Conservation (phyloP, 352 stramenopile genomes). For the Phytophthora chlamydospora region DNA sequence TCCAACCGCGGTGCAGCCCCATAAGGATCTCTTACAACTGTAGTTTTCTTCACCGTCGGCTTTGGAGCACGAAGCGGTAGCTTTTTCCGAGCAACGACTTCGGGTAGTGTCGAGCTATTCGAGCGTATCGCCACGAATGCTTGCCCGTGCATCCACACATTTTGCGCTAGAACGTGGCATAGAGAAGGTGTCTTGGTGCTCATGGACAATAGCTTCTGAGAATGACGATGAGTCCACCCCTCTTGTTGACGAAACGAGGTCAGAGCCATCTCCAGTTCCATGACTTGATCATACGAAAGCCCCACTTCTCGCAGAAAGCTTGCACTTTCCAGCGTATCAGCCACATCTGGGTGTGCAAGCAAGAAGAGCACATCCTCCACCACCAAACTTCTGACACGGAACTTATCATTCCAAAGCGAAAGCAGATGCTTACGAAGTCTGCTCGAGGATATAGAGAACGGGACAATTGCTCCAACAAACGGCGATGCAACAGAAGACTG, state of each 20-base stretch:
- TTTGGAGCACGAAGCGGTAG: background rate
- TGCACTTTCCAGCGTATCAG: slow-evolving; percentile 47
- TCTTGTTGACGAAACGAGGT: slow-evolving; percentile 31
- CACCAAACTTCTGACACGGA: slow-evolving; percentile 38
- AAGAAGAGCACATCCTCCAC: slow-evolving; percentile 55
- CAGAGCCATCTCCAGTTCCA: slow-evolving; percentile 62
- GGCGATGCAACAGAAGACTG: slow-evolving; percentile 3
- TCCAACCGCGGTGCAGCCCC: too few species aligned
- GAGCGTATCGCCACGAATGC: background rate
- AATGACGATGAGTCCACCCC: slow-evolving; percentile 50
- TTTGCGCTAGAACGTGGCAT: slow-evolving; percentile 24
- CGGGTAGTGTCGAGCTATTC: slow-evolving; percentile 7
- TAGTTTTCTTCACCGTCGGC: too few species aligned
- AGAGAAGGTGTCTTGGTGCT: background rate
- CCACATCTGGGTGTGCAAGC: slow-evolving; percentile 45
- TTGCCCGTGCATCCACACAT: slow-evolving; percentile 25
- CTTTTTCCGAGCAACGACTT: slow-evolving; percentile 13
- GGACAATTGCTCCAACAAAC: background rate
- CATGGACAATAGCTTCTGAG: slow-evolving; percentile 20
- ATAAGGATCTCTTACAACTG: too few species aligned
- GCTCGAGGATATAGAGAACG: background rate
- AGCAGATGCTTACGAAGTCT: slow-evolving; percentile 23
- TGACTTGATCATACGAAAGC: slow-evolving; percentile 53
- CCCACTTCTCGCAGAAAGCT: slow-evolving; percentile 40
- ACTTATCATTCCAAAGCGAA: slow-evolving; percentile 71